These are phyloP conservation scores for Thielaviopsis musarum DNA, from an alignment of 2,329 filamentous ascomycete genomes.

Conservation along the genomic window DNA sequence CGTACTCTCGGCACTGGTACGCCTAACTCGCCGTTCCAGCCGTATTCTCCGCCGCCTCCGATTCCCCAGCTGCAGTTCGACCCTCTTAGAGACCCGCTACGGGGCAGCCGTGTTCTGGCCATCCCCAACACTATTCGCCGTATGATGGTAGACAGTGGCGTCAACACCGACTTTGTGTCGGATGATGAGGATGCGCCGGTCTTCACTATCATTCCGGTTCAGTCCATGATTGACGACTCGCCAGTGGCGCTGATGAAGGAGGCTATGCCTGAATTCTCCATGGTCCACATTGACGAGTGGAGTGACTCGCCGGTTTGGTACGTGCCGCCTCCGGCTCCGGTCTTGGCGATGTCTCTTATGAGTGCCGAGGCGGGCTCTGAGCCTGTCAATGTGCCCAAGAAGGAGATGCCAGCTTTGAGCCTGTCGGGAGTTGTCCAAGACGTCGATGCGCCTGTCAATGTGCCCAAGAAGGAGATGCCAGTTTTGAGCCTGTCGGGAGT, in stretches of 20 bases:
- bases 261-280: background rate
- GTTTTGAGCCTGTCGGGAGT: background rate
- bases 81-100: slow-evolving; percentile 18
- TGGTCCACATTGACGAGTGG: slow-evolving; percentile 1
- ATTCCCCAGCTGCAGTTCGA: slow-evolving; percentile 29
- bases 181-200: slow-evolving; percentile 17
- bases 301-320: background rate
- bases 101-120: background rate
- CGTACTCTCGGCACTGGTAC: slow-evolving; percentile 32
- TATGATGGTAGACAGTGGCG: slow-evolving; percentile 42
- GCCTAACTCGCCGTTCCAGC: slow-evolving; percentile 28
- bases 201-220: slow-evolving; percentile 1
- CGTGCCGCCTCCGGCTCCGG: slow-evolving; percentile 1
- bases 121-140: slow-evolving; percentile 10
- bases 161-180: slow-evolving; percentile 36
- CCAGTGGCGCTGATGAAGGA: slow-evolving; percentile 1
- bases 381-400: background rate
- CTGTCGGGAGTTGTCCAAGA: background rate
- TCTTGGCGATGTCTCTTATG: slow-evolving; percentile 1
- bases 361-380: background rate
- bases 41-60: slow-evolving; percentile 29
- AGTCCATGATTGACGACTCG: slow-evolving; percentile 5
- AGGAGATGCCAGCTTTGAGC: background rate
- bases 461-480: background rate
- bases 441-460: background rate